Evolutionary conservation across 768 basidiomycete genomes (phyloP).

Genomic region (Boletellus ananas): DNA sequence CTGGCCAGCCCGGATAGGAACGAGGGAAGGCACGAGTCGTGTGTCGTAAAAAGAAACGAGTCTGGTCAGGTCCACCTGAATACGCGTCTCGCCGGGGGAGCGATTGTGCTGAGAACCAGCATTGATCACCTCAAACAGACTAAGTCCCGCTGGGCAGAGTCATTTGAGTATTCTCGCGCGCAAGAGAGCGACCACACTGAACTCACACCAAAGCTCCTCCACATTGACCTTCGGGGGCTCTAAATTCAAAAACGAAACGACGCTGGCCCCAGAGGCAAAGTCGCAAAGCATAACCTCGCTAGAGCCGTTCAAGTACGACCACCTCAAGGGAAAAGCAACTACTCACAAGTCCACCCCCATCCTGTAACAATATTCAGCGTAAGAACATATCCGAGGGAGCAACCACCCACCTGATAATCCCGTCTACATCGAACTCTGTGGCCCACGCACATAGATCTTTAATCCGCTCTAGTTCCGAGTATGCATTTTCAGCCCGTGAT

Average conservation of each 20-base stretch:
- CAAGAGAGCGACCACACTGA: not conserved
- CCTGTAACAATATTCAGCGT: conserved; percentile 25
- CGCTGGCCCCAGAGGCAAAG: conserved; percentile 39
- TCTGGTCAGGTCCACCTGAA: conserved; percentile 9
- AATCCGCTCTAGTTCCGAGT: too few species aligned
- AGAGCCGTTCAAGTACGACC: not conserved
- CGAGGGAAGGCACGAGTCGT: conserved; percentile 8
- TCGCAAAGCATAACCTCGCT: conserved; percentile 51
- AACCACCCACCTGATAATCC: conserved; percentile 26
- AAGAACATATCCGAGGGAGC: not conserved
- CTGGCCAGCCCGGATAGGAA: conserved; percentile 5
- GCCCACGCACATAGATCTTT: conserved; percentile 32
- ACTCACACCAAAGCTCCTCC: not conserved
- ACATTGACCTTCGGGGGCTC: not conserved
- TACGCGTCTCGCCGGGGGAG: conserved; percentile 21
- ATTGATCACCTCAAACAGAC: conserved; percentile 7
- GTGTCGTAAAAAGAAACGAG: conserved; percentile 10
- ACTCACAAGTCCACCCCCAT: conserved; percentile 50
- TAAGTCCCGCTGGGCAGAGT: not conserved
- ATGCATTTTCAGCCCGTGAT: too few species aligned
- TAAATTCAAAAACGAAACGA: conserved; percentile 39
- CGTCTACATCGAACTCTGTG: conserved; percentile 28
- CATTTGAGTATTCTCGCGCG: not conserved
- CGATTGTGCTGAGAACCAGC: conserved; percentile 19
- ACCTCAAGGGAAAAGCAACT: not conserved